These are phyloP conservation scores for Phialophora macrospora DNA, from an alignment of 2,329 filamentous ascomycete species.

Conservation along the genomic window DNA sequence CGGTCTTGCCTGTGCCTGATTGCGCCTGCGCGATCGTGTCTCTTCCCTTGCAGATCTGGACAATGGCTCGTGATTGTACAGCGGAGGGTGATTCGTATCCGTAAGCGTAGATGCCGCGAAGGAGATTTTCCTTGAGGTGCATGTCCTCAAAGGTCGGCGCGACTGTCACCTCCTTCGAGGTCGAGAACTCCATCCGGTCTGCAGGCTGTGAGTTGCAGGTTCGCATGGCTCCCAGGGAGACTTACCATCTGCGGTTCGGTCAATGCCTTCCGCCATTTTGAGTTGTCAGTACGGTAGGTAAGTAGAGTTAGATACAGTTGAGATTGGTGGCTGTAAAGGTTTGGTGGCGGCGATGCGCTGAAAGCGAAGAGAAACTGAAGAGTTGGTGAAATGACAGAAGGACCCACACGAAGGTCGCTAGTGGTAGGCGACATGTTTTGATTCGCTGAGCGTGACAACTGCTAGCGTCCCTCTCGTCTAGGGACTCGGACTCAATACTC, in stretches of 20 bases:
- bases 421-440: background rate
- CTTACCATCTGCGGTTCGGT: slow-evolving; percentile 79
- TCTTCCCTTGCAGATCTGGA: slow-evolving; percentile 98
- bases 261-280: slow-evolving; percentile 89
- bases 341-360: background rate
- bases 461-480: background rate
- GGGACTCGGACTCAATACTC: too few species aligned
- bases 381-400: background rate
- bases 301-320: background rate
- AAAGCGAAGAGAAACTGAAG: background rate
- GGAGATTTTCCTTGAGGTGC: slow-evolving; percentile 95
- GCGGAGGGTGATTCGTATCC: slow-evolving; percentile 98
- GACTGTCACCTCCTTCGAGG: slow-evolving; percentile 93
- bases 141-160: slow-evolving; percentile 94
- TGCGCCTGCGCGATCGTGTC: slow-evolving; percentile 98
- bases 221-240: background rate
- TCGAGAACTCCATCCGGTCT: slow-evolving; percentile 97
- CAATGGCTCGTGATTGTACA: slow-evolving; percentile 96
- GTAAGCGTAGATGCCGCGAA: slow-evolving; percentile 97
- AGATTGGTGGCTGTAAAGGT: background rate
- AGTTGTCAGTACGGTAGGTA: background rate
- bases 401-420: background rate
- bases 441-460: background rate
- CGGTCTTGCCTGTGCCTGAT: slow-evolving; percentile 95
- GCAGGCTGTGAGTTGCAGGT: slow-evolving; percentile 30